Evolutionary conservation across 495 filamentous ascomycete genomes (phyloP), one percentile per base, ranked within the genome.

Genomic region (Eremomyces bilateralis): DNA sequence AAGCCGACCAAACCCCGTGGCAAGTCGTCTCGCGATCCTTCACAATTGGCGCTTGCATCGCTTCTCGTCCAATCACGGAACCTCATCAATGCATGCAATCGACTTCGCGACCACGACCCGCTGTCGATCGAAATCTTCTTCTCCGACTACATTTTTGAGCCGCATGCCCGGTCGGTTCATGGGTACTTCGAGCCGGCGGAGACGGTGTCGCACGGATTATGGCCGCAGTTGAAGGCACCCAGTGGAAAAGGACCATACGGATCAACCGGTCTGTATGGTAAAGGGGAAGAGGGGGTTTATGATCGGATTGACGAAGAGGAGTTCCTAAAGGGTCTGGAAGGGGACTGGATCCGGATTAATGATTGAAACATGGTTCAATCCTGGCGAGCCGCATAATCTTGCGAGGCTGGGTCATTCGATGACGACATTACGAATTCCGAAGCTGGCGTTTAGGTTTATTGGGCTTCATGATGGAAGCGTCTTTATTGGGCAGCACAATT

Each of bases 181-280:
- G 64, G 63, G 11, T 53, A 64, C 30, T 60, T 65, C 34, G 41
- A 51, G 10, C 39, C 56, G 1, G 50, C 54, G 12, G 49, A 60
- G 33, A 36, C 59, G 19, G 31, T 38, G 3, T 60, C 56, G 1
- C 46, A 43, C 13, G 59, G 52, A 4, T 16, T 37, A 15, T 67
- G 64, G 62, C 54, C 52, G 4, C 29, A 42, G 5, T 35, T 49
- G 11, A 38, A 47, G 42, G 36, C 39, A 21, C 31, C 42, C 1
- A 57, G 52, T 21, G 52, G 53, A 10, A 65, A 65, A 39, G 64
- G 64, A 0, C 64, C 64, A 1, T 67, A 65, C 34, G 63, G 63
- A n/a, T 48, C 49, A 29, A 64, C 60, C 4, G 63, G 64, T 0
- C 44, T 62, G 15, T 65, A 66, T 31, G 62, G 59, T 20, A 64